Conservation (phyloP, 345 rosid genomes). For the Hypericum perforatum region DNA sequence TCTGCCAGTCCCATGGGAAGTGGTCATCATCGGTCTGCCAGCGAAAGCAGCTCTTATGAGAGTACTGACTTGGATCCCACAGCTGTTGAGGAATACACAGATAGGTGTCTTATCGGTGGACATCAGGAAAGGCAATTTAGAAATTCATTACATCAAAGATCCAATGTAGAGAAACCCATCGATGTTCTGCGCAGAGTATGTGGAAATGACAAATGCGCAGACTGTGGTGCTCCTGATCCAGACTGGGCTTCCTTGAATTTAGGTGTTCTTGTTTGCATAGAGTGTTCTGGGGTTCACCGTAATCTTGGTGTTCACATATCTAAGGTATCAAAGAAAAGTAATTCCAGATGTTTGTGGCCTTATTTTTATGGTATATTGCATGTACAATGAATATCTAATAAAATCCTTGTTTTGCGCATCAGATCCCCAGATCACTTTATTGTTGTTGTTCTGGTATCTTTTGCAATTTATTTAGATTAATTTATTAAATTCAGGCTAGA, state of each 20-base stretch:
- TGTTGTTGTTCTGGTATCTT: too few relatives aligned
- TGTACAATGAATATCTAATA: too few relatives aligned
- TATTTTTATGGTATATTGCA: too few relatives aligned
- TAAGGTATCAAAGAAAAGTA: slow-evolving; percentile 30
- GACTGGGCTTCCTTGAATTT: slow-evolving; percentile 85
- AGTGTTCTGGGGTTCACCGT: slow-evolving; percentile 75
- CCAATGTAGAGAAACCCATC: slow-evolving; percentile 41
- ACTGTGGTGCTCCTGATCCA: slow-evolving; percentile 71
- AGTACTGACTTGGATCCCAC: slow-evolving; percentile 38
- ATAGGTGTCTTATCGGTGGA: slow-evolving; percentile 28
- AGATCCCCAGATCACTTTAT: too few relatives aligned
- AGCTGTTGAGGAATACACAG: slow-evolving; percentile 25
- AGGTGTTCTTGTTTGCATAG: slow-evolving; percentile 66
- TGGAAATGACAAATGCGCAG: slow-evolving; percentile 71
- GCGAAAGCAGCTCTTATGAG: slow-evolving; percentile 36
- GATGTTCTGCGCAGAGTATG: slow-evolving; percentile 46
- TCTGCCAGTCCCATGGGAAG: slow-evolving; percentile 26
- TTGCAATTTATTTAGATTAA: too few relatives aligned
- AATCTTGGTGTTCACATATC: slow-evolving; percentile 80
- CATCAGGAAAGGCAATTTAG: slow-evolving; percentile 30
- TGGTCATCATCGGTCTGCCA: slow-evolving; percentile 33
- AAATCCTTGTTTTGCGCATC: too few relatives aligned
- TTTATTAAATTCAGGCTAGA: too few relatives aligned
- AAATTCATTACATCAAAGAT: slow-evolving; percentile 36
- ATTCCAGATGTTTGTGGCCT: too few relatives aligned